Percentiles rank a stretch among this genome's conserved stretches.
These are phyloP conservation scores for Pezicula carpinea DNA, from an alignment of 2,329 filamentous ascomycete genomes.

Conservation along the genomic window DNA sequence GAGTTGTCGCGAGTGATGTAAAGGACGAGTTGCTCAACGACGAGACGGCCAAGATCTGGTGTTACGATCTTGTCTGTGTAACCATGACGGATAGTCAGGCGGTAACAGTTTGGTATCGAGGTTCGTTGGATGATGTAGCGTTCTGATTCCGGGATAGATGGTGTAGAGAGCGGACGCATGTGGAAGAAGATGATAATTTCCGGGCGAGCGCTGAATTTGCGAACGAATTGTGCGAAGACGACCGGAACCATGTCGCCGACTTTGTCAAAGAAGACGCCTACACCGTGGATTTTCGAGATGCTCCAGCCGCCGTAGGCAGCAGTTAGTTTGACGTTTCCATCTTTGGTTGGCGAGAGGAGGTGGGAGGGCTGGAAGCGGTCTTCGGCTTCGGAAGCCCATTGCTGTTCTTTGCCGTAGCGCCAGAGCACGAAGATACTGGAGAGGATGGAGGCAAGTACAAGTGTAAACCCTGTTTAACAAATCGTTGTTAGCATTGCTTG, in stretches of 20 bases:
- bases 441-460: slow-evolving; percentile 59
- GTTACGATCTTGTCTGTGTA: slow-evolving; percentile 69
- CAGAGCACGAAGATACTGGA: slow-evolving; percentile 66
- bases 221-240: slow-evolving; percentile 68
- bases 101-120: slow-evolving; percentile 57
- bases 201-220: slow-evolving; percentile 63
- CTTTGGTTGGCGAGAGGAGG: slow-evolving; percentile 30
- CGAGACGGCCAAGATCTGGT: slow-evolving; percentile 54
- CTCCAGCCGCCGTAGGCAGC: slow-evolving; percentile 32
- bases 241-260: slow-evolving; percentile 59
- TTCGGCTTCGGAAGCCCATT: slow-evolving; percentile 65
- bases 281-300: slow-evolving; percentile 48
- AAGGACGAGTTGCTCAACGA: slow-evolving; percentile 52
- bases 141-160: slow-evolving; percentile 45
- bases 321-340: slow-evolving; percentile 34
- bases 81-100: slow-evolving; percentile 65
- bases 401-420: slow-evolving; percentile 74
- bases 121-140: slow-evolving; percentile 38
- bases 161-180: slow-evolving; percentile 57
- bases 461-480: no score
- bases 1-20: slow-evolving; percentile 38
- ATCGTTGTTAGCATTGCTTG: no score
- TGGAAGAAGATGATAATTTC: slow-evolving; percentile 73
- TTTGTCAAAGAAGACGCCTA: slow-evolving; percentile 78
- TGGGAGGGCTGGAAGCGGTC: slow-evolving; percentile 51